Percentiles rank a stretch among this genome's conserved stretches.
These are phyloP conservation scores for Backusella mclennaniae DNA, from an alignment of 192 early-diverging fungal species.

Conservation along the genomic window DNA sequence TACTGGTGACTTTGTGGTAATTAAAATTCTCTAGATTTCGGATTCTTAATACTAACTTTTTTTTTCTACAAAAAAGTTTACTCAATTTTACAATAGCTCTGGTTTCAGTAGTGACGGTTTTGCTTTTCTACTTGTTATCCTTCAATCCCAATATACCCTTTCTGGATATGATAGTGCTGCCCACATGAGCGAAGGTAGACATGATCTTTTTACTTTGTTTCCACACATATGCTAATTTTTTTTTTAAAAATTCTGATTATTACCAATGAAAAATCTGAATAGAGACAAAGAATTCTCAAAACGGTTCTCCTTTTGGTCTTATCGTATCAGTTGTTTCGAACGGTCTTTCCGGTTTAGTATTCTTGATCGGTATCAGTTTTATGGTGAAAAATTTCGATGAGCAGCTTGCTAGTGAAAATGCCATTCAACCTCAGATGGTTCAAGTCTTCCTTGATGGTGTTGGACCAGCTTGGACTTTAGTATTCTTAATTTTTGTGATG, in stretches of 20 bases:
- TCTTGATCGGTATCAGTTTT: conserved; percentile 45
- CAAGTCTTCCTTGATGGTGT: conserved; percentile 50
- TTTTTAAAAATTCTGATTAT: background rate
- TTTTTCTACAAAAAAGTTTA: conserved; percentile 8
- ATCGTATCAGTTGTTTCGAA: conserved; percentile 39
- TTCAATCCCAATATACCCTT: conserved; percentile 54
- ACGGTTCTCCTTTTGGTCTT: conserved; percentile 47
- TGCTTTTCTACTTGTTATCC: conserved; percentile 49
- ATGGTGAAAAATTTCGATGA: conserved; percentile 38
- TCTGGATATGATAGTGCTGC: conserved; percentile 51
- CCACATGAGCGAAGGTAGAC: conserved; percentile 33
- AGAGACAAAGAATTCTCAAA: conserved; percentile 52
- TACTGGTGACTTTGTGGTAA: conserved; percentile 19
- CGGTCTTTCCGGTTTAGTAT: conserved; percentile 41
- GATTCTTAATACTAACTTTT: background rate
- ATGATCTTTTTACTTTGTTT: background rate
- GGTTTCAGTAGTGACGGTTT: conserved; percentile 47
- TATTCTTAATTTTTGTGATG: conserved; percentile 47
- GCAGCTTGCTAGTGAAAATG: conserved; percentile 34
- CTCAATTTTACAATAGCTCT: conserved; percentile 42
- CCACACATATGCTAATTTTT: background rate
- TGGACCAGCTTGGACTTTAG: conserved; percentile 43
- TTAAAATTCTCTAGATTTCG: background rate
- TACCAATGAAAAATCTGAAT: conserved; percentile 8
- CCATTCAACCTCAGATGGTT: conserved; percentile 39